Evolutionary conservation across 192 early-diverging fungal genomes (phyloP).

Genomic region (Backusella sp.): DNA sequence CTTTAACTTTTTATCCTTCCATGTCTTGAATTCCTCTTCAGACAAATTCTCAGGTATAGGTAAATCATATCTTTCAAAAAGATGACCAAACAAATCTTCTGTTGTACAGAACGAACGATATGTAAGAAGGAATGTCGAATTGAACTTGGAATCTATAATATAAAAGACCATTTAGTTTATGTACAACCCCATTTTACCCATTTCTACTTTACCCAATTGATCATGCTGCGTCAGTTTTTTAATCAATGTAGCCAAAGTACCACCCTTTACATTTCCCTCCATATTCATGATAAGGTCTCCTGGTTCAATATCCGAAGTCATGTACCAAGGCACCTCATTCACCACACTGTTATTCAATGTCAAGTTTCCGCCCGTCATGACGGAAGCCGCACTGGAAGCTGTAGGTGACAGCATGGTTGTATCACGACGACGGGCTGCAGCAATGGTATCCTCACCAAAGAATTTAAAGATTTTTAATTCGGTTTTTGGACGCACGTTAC

Average conservation of each 20-base stretch:
- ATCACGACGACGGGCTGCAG: constrained; percentile 15
- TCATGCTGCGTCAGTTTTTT: constrained; percentile 84
- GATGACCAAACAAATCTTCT: constrained; percentile 71
- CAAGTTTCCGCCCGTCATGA: background rate
- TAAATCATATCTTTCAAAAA: constrained; percentile 76
- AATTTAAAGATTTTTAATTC: constrained; percentile 56
- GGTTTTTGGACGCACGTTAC: background rate
- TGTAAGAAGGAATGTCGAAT: constrained; percentile 84
- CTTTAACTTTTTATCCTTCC: constrained; percentile 85
- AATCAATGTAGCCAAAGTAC: constrained; percentile 70
- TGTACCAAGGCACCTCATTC: constrained; percentile 49
- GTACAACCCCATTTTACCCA: too few relatives aligned
- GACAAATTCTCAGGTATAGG: constrained; percentile 64
- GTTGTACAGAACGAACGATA: constrained; percentile 89
- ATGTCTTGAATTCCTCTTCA: constrained; percentile 66
- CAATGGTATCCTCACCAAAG: constrained; percentile 53
- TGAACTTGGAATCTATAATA: constrained; percentile 69
- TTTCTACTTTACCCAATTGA: constrained; percentile 42
- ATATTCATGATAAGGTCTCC: constrained; percentile 71
- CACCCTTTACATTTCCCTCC: constrained; percentile 83
- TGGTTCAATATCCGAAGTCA: constrained; percentile 60
- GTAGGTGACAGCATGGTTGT: background rate
- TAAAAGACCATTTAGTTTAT: background rate
- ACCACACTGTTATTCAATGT: background rate
- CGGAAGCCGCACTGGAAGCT: background rate